These are phyloP conservation scores for Hypomontagnella monticulosa DNA, from an alignment of 495 filamentous ascomycete species.

Conservation along the genomic window DNA sequence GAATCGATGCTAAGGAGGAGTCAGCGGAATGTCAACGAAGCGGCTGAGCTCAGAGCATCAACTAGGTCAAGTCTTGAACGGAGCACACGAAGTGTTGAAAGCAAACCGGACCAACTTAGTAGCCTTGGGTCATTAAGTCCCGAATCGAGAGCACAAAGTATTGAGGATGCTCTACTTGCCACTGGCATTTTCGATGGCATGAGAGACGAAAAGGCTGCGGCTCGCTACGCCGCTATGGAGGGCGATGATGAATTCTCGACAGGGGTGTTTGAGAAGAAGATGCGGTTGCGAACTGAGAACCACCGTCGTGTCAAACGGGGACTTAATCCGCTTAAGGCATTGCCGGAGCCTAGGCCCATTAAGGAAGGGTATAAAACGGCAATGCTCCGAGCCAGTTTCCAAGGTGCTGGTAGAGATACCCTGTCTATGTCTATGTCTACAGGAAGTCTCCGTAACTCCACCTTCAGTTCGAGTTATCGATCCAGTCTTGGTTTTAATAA, in stretches of 20 bases:
- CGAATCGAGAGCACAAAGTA: slow-evolving; percentile 17
- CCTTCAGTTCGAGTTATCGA: slow-evolving; percentile 46
- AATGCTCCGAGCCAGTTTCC: slow-evolving; percentile 33
- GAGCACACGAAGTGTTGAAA: slow-evolving; percentile 36
- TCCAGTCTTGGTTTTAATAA: slow-evolving; percentile 43
- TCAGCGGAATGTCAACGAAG: slow-evolving; percentile 19
- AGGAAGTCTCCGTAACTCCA: slow-evolving; percentile 42
- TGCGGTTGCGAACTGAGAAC: slow-evolving; percentile 39
- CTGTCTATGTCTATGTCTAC: slow-evolving; percentile 45
- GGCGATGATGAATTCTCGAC: slow-evolving; percentile 7
- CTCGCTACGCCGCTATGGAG: slow-evolving; percentile 42
- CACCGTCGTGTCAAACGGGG: slow-evolving; percentile 37
- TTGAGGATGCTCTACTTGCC: slow-evolving; percentile 55
- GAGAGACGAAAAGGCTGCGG: slow-evolving; percentile 48
- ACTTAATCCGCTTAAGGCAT: slow-evolving; percentile 34
- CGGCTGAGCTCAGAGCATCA: slow-evolving; percentile 30
- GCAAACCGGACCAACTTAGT: slow-evolving; percentile 29
- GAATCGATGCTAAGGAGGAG: slow-evolving; percentile 34
- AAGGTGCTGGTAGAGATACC: slow-evolving; percentile 26
- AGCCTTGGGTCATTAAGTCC: slow-evolving; percentile 1
- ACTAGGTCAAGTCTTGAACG: slow-evolving; percentile 15
- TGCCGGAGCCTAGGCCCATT: slow-evolving; percentile 28
- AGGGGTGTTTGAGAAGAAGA: slow-evolving; percentile 14
- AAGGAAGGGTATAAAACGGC: slow-evolving; percentile 45
- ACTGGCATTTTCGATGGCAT: slow-evolving; percentile 54